Conservation (phyloP, 768 basidiomycete genomes). For the Lentinula lateritia region DNA sequence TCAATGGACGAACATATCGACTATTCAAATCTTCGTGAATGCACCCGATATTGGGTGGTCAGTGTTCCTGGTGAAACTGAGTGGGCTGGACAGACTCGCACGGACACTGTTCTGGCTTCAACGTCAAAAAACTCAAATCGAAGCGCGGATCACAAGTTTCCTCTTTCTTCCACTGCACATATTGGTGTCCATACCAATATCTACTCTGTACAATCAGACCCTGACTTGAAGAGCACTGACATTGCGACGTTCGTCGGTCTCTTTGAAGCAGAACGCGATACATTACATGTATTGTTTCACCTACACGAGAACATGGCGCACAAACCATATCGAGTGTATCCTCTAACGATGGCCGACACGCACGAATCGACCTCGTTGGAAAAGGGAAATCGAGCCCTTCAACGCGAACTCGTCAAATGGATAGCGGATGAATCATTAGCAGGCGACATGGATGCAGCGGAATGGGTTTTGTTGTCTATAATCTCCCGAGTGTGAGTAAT, state of each 20-base stretch:
- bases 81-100: constrained; percentile 31
- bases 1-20: constrained; percentile 27
- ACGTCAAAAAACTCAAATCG: not conserved
- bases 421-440: constrained; percentile 65
- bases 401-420: constrained; percentile 63
- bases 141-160: constrained; percentile 56
- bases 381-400: constrained; percentile 20
- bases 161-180: constrained; percentile 45
- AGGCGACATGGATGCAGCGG: constrained; percentile 64
- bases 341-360: constrained; percentile 36
- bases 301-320: constrained; percentile 7
- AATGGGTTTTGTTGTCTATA: constrained; percentile 64
- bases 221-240: constrained; percentile 51
- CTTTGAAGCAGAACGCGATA: constrained; percentile 48
- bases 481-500: constrained; percentile 59
- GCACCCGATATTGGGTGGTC: constrained; percentile 66
- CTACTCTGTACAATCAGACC: constrained; percentile 7
- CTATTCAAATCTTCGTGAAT: constrained; percentile 53
- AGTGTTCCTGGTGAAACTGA: constrained; percentile 62
- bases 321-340: constrained; percentile 28
- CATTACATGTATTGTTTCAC: constrained; percentile 64
- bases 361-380: constrained; percentile 9
- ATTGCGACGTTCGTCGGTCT: constrained; percentile 70
- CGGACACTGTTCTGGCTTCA: not conserved
- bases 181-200: constrained; percentile 76